A percentile compares a stretch with the other conserved stretches of the same genome.
Conservation (phyloP, 176 grass and related monocot species). For the Phoenix roebelenii region DNA sequence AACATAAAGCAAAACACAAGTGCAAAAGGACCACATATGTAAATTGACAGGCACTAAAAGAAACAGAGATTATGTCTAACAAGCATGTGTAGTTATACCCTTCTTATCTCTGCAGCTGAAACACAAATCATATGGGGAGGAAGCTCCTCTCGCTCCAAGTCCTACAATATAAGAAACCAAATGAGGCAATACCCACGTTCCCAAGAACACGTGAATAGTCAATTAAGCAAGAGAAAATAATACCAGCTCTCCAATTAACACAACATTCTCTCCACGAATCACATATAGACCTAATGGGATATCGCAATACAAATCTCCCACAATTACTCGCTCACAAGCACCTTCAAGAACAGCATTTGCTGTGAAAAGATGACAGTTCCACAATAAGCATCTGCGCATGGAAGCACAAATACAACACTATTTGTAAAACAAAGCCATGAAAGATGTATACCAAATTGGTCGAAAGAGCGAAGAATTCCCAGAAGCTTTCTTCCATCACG, state of each 20-base stretch:
- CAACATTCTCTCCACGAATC: conserved; percentile 95
- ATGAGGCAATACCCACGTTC: neutral
- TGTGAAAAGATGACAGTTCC: conserved; percentile 23
- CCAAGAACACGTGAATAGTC: neutral
- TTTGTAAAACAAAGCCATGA: neutral
- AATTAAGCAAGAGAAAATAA: conserved; percentile 1
- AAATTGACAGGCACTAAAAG: neutral
- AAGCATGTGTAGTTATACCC: conserved; percentile 23
- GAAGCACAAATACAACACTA: no score
- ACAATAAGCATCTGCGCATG: no score
- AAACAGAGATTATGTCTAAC: conserved; percentile 5
- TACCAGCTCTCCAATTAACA: conserved; percentile 99
- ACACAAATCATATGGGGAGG: conserved; percentile 81
- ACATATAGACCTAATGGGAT: conserved; percentile 90
- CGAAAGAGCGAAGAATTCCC: conserved; percentile 93
- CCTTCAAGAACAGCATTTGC: conserved; percentile 93
- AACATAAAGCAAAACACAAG: no score
- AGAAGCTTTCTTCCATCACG: conserved; percentile 90
- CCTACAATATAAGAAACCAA: conserved; percentile 33
- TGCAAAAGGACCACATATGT: neutral
- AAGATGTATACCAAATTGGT: conserved; percentile 71
- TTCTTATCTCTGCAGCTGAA: conserved; percentile 86
- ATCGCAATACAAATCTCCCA: conserved; percentile 83
- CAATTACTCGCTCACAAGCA: conserved; percentile 96
- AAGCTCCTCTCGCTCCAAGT: conserved; percentile 83